Base-by-base conservation (phyloP, 1,284 basidiomycete species). In the Boletus sp. region DNA sequence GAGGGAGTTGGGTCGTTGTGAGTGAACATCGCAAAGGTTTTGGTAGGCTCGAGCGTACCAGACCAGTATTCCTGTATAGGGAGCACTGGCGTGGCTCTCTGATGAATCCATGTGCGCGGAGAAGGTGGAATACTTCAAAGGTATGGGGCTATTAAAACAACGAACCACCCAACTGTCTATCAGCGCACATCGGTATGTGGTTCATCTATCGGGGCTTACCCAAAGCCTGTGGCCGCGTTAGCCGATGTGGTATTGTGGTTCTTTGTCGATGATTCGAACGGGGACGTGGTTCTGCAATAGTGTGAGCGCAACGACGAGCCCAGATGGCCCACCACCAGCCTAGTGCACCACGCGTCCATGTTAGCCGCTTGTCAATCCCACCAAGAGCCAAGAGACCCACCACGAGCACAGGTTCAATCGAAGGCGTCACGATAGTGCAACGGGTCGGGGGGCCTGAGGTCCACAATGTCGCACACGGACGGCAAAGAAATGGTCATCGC, bases 271-370 rank as follows among this genome's bases (percentile, higher is more conserved):
- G 36, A 77, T 67, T 20, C 76, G 75, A 11, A 77, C 70, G 2
- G 71, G 67, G 52, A 81, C 63, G 20, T 77, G 73, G 41, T 77
- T 74, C 47, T 73, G 72, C 51, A 78, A 66, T 27, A 84, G 70
- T 0, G 78, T 73, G 15, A 77, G 75, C 0, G 82, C 82, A 20
- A 76, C 76, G 13, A 74, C 75, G 43, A 84, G 73, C 29, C 82
- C 83, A 0, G 80, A 67, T 37, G 82, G 76, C 15, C 82, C 82
- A 29, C 76, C 80, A 6, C 81, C 82, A 49, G 77, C 76, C 60
- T 83, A 76, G 8, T 13, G 5, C 18, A 29, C n/a, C 13, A 48
- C 6, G 15, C 16, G 33, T 33, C 11, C 18, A 31, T 3, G 8
- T 67, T 16, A 60, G 24, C 20, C 1, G 2, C 8, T 11, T 15